Evolutionary conservation across 176 grass and related monocot species (phyloP), one percentile per base, ranked within the genome.

Genomic region (Phoenix dactylifera): DNA sequence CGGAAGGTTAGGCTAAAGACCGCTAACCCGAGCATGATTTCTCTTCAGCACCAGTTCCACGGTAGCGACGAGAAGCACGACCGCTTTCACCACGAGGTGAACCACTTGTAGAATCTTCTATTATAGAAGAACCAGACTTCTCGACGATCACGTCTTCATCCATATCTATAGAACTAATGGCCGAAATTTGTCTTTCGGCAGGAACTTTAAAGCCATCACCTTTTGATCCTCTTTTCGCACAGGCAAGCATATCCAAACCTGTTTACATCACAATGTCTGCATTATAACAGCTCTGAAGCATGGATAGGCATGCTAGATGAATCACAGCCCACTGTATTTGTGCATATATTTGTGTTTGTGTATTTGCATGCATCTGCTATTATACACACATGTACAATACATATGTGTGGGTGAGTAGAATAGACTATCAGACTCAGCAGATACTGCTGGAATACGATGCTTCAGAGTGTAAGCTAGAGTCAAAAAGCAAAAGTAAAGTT

Each of bases 241-340:
- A 77, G 25, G 93, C 93, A 50, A 97, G 82, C 26, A 77, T 56
- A 65, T 97, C 93, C 71, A 91, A 58, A 57, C 93, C 93, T 97
- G 64, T 67, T 62, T 22, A 77, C 44, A 81, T 44, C 35, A 44
- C 35, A 44, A 44, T 44, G 10, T 44, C 35, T 44, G 35, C 35
- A 44, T 44, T 14, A 12, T 12, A 44, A 9, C 35, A 12, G 9
- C 35, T 49, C 60, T 62, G 3, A 62, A 23, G 59, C 26, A 39
- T 18, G 22, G 1, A 54, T 7, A 51, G 12, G 35, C 6, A 44
- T 44, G 10, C 35, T 44, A 44, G 35, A 44, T 12, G 35, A 44
- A 44, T 44, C 35, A 44, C 1, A 44, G 1, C 35, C 35, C 35
- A 44, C 35, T 2, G 10, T 44, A 44, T 44, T 9, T 44, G 10